Base-by-base conservation (phyloP, 2,329 filamentous ascomycete genomes). In the Capronia coronata region DNA sequence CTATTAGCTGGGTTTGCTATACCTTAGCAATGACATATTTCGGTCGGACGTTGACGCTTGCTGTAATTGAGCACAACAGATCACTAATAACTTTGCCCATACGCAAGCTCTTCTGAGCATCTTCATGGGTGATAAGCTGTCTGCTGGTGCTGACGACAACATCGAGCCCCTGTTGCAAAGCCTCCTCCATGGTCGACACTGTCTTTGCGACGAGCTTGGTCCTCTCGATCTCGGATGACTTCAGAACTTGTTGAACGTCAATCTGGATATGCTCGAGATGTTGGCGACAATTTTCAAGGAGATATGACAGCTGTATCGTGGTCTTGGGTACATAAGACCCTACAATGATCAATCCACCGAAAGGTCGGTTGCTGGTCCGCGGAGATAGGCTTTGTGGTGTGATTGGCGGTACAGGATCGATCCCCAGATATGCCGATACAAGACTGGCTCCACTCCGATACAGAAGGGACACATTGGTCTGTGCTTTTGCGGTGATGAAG, bases 241-340 rank as follows among this genome's bases (percentile, higher is more conserved):
- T 52, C 1, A 79, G 68, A 0, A 80, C 63, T 9, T 70, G 67
- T 2, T 67, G 66, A 0, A 79, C 77, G 11, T 75, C 64, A 1
- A 80, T 63, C 9, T 71, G 68, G 22, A 79, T 67, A 0, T 68
- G 71, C 0, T 66, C 69, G 0, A 79, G 62, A n/a, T 68, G 0
- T 68, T 69, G 0, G 71, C 68, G 13, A n/a, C n/a, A n/a, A n/a
- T 63, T 62, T 1, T 66, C 60, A 0, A 65, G 63, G 7, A 80
- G 58, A 2, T 64, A 62, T 21, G 73, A 68, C 1, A 80, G 62
- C 48, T 80, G 77, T 0, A 74, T 71, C 0, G 78, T 80, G 0
- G 78, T 81, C 55, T 80, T 80, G 2, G 76, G 76, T 0, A 80
- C 76, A 38, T 81, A 80, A 0, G 74, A 78, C 0, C 78, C 77